Conservation (phyloP, 2,329 filamentous ascomycete genomes). For the Microdochium bolleyi region DNA sequence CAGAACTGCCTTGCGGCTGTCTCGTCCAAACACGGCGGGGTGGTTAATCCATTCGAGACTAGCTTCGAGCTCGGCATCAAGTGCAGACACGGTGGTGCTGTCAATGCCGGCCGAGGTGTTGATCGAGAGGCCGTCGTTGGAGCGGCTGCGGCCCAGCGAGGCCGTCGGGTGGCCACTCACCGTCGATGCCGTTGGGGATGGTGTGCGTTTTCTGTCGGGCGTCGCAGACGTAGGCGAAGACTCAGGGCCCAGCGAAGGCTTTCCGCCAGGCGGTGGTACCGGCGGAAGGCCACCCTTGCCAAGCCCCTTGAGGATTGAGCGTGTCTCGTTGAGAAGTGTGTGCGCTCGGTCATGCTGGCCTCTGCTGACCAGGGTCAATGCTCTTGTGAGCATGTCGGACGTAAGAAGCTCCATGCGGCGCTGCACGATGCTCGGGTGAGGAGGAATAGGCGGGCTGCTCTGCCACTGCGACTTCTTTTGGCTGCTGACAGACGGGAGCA, state of each 20-base stretch:
- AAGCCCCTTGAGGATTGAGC: constrained; percentile 90
- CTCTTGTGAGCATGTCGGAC: constrained; percentile 93
- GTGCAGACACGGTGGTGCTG: constrained; percentile 67
- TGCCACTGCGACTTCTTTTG: constrained; percentile 59
- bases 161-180: constrained; percentile 32
- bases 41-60: constrained; percentile 97
- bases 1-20: constrained; percentile 89
- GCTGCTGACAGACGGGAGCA: constrained; percentile 65
- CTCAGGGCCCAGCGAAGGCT: constrained; percentile 22
- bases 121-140: constrained; percentile 50
- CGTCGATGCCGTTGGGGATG: constrained; percentile 43
- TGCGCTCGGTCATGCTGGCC: constrained; percentile 91
- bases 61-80: constrained; percentile 85
- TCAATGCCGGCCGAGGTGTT: constrained; percentile 67
- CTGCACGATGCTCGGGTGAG: constrained; percentile 91
- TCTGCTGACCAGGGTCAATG: constrained; percentile 80
- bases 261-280: constrained; percentile 55
- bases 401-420: constrained; percentile 95
- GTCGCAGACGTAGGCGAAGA: constrained; percentile 34
- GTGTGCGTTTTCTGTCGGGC: constrained; percentile 47
- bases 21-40: constrained; percentile 86
- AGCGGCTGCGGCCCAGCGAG: constrained; percentile 34
- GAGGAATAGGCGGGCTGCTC: constrained; percentile 75
- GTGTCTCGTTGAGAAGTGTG: constrained; percentile 85
- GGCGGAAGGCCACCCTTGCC: constrained; percentile 92